phyloP scores from a whole-genome alignment of 139 green algal genomes.

The Volvox africanus region DNA sequence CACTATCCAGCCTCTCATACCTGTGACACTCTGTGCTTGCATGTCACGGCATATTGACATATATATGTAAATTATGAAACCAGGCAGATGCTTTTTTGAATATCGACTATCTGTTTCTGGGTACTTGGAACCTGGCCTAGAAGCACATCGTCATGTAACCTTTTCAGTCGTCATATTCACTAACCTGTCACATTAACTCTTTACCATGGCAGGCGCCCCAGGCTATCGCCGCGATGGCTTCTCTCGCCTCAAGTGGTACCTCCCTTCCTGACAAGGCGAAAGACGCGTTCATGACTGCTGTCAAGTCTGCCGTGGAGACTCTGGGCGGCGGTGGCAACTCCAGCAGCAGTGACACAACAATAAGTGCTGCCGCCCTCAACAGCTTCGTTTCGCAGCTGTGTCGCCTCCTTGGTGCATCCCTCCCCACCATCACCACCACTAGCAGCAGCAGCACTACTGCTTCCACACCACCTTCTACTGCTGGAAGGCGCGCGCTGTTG shows the following conservation, averaged over 20 bases:
- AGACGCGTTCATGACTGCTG: constrained; percentile 3
- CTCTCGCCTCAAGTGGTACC: not conserved
- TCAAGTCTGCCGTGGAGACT: not conserved
- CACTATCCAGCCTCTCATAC: no score
- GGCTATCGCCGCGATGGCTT: not conserved
- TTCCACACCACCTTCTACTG: not conserved
- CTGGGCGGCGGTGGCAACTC: not conserved
- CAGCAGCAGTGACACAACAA: no score
- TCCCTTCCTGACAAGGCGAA: not conserved
- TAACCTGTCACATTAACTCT: no score
- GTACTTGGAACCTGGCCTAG: not conserved
- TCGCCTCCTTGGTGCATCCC: not conserved
- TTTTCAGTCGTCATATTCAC: no score
- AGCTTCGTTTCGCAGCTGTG: constrained; percentile 36
- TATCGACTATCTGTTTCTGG: not conserved
- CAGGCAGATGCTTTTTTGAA: not conserved
- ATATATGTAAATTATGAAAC: not conserved
- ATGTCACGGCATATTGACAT: no score
- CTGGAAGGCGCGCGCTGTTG: not conserved
- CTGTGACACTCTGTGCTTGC: no score
- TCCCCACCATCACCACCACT: not conserved
- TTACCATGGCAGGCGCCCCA: constrained; percentile 3
- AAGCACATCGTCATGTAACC: not conserved
- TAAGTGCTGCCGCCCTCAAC: not conserved
- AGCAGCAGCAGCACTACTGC: not conserved